These are phyloP conservation scores for Dioscorea dumetorum DNA, from an alignment of 106 monocot species.

Conservation along the genomic window DNA sequence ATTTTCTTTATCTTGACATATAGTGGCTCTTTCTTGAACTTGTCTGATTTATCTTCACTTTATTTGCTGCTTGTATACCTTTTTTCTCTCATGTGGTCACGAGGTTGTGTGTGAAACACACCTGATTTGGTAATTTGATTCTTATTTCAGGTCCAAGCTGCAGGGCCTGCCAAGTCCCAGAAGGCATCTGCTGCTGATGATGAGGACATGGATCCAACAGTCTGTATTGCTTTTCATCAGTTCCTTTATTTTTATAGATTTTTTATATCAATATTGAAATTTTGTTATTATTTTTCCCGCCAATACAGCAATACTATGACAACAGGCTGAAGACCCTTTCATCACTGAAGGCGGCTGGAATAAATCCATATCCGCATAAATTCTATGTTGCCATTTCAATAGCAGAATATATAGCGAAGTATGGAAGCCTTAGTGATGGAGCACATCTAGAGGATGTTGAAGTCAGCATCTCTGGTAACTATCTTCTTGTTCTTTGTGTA, in stretches of 20 bases:
- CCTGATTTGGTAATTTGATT: not conserved
- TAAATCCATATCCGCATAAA: conserved; percentile 86
- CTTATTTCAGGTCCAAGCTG: conserved; percentile 14
- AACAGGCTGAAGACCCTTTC: conserved; percentile 65
- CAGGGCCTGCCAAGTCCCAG: conserved; percentile 12
- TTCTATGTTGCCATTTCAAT: conserved; percentile 53
- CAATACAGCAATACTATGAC: conserved; percentile 77
- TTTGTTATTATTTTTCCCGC: not conserved
- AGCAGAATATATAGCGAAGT: conserved; percentile 51
- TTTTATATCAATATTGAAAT: not conserved
- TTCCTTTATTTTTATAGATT: not conserved
- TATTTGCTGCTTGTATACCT: not conserved
- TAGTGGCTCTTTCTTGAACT: not conserved
- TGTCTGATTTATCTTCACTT: not conserved
- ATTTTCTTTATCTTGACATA: not conserved
- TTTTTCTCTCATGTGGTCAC: not conserved
- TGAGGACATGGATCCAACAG: conserved; percentile 86
- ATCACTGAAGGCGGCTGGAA: conserved; percentile 32
- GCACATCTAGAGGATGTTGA: conserved; percentile 59
- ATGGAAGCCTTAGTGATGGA: conserved; percentile 47
- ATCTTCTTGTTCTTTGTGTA: not conserved
- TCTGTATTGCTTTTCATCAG: conserved; percentile 7
- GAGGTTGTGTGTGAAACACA: not conserved
- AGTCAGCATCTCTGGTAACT: conserved; percentile 66
- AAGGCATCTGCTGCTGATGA: conserved; percentile 49